phyloP scores from a whole-genome alignment of 148 eudicot species.

The Rhododendron kiyosumense region DNA sequence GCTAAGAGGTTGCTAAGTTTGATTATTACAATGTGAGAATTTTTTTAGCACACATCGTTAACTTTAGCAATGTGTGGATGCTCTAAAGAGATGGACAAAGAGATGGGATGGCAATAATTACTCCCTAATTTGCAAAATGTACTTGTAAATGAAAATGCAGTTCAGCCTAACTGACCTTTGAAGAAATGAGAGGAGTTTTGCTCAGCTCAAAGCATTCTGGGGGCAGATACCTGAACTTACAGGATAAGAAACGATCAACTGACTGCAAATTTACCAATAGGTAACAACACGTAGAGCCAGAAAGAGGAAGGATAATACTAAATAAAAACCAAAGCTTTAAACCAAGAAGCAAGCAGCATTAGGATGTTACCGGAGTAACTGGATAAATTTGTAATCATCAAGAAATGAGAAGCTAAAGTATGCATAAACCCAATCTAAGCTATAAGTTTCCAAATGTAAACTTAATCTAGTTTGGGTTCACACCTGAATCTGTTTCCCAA shows the following conservation, averaged over 20 bases:
- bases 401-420: not conserved
- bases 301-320: not conserved
- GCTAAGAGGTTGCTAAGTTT: too few relatives aligned
- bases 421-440: not conserved
- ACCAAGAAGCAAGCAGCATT: not conserved
- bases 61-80: too few relatives aligned
- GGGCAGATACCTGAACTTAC: slow-evolving; percentile 79
- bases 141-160: not conserved
- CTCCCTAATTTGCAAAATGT: not conserved
- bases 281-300: not conserved
- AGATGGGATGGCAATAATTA: not conserved
- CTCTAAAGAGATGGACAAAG: not conserved
- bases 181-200: slow-evolving; percentile 91
- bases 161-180: slow-evolving; percentile 55
- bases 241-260: not conserved
- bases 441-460: not conserved
- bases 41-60: too few relatives aligned
- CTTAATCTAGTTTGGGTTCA: not conserved
- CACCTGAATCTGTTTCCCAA: not conserved
- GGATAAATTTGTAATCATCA: not conserved
- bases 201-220: slow-evolving; percentile 99
- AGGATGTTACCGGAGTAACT: not conserved
- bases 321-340: not conserved
- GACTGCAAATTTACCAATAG: slow-evolving; percentile 2
- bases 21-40: too few relatives aligned